Percentiles rank a stretch among this genome's conserved stretches.
phyloP scores from a whole-genome alignment of 169 alveolate genomes.

The Plasmodium inui region DNA sequence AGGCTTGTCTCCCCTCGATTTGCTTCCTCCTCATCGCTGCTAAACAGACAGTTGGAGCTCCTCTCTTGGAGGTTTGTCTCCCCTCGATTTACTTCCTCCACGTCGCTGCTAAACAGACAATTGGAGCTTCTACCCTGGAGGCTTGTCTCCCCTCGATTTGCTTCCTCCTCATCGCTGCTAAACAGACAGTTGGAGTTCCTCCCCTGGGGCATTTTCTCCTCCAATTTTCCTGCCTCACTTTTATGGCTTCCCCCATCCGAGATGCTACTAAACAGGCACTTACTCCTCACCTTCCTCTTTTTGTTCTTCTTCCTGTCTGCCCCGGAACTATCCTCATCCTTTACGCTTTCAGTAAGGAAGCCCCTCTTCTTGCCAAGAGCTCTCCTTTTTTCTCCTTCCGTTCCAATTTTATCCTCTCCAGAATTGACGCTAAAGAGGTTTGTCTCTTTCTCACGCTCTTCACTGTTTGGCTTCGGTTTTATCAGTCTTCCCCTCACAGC shows the following conservation, averaged over 20 bases:
- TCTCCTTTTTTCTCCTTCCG: not conserved
- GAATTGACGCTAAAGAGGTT: slow-evolving; percentile 8
- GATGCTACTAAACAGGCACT: not conserved
- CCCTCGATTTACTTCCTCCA: not conserved
- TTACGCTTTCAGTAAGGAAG: slow-evolving; percentile 2
- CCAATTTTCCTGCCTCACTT: not conserved
- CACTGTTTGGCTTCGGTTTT: not conserved
- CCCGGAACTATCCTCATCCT: not conserved
- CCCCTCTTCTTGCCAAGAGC: not conserved
- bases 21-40: not conserved
- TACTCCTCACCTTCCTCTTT: slow-evolving; percentile 11
- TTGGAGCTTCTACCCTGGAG: not conserved
- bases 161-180: not conserved
- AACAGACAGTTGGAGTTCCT: not conserved
- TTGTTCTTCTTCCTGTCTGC: not conserved
- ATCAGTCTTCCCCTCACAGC: not conserved
- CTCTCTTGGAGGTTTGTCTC: not conserved
- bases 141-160: not conserved
- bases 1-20: not conserved
- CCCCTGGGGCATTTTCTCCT: not conserved
- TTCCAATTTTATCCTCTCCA: not conserved
- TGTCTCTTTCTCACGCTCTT: not conserved
- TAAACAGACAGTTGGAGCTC: not conserved
- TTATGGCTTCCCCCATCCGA: not conserved
- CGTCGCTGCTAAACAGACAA: not conserved